Conservation (phyloP, 768 basidiomycete genomes). For the Lentinula lateritia region DNA sequence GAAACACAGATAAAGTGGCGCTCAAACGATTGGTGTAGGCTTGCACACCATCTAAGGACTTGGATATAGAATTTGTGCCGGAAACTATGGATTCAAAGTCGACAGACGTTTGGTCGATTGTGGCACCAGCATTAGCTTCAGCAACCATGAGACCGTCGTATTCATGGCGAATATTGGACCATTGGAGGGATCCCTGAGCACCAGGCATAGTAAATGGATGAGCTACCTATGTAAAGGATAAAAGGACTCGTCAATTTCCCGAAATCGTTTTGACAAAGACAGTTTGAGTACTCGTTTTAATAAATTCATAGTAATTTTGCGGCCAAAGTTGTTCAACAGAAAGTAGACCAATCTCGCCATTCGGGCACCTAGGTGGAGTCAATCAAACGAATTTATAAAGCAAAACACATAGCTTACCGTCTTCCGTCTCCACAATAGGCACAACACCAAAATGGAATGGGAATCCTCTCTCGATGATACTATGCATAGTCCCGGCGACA, state of each 20-base stretch:
- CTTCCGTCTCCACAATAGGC: constrained; percentile 54
- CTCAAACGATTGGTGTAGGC: constrained; percentile 57
- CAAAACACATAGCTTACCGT: constrained; percentile 22
- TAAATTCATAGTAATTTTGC: constrained; percentile 57
- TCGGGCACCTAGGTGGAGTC: constrained; percentile 39
- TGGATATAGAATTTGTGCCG: constrained; percentile 21
- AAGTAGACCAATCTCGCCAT: constrained; percentile 75
- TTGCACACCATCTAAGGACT: constrained; percentile 38
- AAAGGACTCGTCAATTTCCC: not conserved
- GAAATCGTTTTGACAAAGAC: not conserved
- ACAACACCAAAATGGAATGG: constrained; percentile 87
- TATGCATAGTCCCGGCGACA: constrained; percentile 56
- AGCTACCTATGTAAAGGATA: not conserved
- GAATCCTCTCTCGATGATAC: constrained; percentile 65
- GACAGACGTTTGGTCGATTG: constrained; percentile 9
- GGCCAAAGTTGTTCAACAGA: constrained; percentile 56
- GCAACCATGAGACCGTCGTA: constrained; percentile 28
- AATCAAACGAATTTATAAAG: not conserved
- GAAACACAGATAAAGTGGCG: constrained; percentile 29
- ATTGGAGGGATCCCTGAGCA: constrained; percentile 29
- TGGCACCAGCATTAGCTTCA: constrained; percentile 2
- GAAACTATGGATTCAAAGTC: constrained; percentile 36
- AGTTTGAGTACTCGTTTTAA: constrained; percentile 40
- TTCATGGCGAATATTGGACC: constrained; percentile 31
- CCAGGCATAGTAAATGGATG: not conserved